Base-by-base conservation (phyloP, 768 basidiomycete species). In the Collybia mongolica region DNA sequence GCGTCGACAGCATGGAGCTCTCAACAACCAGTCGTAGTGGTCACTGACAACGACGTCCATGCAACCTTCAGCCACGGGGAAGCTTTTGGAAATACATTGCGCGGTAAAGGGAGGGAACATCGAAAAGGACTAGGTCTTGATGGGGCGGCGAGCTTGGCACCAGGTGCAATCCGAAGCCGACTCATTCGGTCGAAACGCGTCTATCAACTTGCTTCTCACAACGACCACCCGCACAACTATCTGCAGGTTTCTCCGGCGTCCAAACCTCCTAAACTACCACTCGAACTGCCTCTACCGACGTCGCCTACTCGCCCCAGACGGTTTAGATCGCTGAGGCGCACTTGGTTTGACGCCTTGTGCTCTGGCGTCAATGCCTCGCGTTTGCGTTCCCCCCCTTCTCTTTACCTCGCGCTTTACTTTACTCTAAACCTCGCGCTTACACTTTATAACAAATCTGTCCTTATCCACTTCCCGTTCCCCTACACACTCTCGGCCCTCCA, bases 401-500 rank as follows among this genome's bases (percentile, higher is more conserved):
- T 49, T 26, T 57, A 61, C 46, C 79, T 98, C 15, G 57, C 66
- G 3, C 73, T 92, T 53, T 98, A 97, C 72, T 98, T 99, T 62
- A 66, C 72, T 53, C 88, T 95, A 78, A 98, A 98, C 68, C 84
- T 98, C 23, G 80, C 82, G 9, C 81, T 99, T 55, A 98, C 96
- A 6, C 73, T 99, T 39, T 97, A 92, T 70, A 99, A 99, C 80
- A 99, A 99, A 69, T 78, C 82, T 32, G 85, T 98, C 15, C 83
- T 99, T 54, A 85, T 90, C 46, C 82, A 80, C 49, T 98, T 98
- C 63, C 97, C 97, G 0, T 98, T 92, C 60, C 95, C 96, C 2
- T 98, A 98, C 74, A 90, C 93, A 2, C 79, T 99, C 19, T 98
- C 96, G 1, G 94, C 93, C 5, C 58, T 97, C 4, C 96, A 98